These are phyloP conservation scores for Dryadomyces quercivorus DNA, from an alignment of 2,329 filamentous ascomycete genomes.

Conservation along the genomic window DNA sequence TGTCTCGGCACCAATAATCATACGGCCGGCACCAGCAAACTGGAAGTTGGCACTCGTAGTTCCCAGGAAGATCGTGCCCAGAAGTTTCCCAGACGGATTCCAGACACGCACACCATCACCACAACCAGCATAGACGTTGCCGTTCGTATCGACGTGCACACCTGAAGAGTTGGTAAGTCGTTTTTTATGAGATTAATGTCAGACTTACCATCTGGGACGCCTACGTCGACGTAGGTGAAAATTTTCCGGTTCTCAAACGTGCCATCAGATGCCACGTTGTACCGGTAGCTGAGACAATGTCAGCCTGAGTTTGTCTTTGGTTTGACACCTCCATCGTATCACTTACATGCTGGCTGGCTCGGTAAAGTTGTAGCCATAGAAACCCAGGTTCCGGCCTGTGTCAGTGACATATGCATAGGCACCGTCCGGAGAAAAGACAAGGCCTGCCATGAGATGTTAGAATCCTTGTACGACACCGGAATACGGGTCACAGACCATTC, in stretches of 20 bases:
- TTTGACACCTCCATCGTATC: background rate
- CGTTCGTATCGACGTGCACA: constrained; percentile 40
- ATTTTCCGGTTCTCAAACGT: constrained; percentile 34
- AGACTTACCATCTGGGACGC: constrained; percentile 43
- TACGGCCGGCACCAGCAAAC: constrained; percentile 28
- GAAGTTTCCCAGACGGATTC: constrained; percentile 32
- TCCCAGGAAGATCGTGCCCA: constrained; percentile 44
- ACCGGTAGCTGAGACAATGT: constrained; percentile 27
- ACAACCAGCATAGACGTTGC: constrained; percentile 41
- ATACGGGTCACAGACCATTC: constrained; percentile 28
- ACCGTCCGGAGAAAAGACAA: constrained; percentile 44
- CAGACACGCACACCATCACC: constrained; percentile 40
- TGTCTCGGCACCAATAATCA: constrained; percentile 30
- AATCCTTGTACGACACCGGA: background rate
- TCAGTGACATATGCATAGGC: constrained; percentile 42
- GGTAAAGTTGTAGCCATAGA: constrained; percentile 28
- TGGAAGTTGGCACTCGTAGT: constrained; percentile 35
- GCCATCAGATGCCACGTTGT: constrained; percentile 30
- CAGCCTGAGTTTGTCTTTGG: background rate
- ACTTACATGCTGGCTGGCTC: constrained; percentile 35
- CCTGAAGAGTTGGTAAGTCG: constrained; percentile 18
- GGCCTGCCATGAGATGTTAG: constrained; percentile 20
- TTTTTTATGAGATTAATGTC: background rate
- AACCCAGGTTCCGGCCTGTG: constrained; percentile 29
- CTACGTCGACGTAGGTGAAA: constrained; percentile 42